These are phyloP conservation scores for Hygrocybe coccinea DNA, from an alignment of 768 basidiomycete genomes.

Conservation along the genomic window DNA sequence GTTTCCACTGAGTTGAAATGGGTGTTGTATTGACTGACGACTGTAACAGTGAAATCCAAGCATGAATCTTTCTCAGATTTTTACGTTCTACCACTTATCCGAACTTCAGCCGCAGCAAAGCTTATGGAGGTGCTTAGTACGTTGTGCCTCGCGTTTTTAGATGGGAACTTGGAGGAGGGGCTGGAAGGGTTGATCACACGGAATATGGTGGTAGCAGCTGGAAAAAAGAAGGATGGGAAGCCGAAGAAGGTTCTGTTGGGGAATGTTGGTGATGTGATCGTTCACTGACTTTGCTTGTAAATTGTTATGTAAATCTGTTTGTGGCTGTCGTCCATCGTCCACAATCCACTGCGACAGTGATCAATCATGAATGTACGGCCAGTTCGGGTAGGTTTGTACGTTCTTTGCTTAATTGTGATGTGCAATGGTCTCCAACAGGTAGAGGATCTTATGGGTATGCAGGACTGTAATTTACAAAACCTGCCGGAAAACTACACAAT, in stretches of 20 bases:
- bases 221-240: slow-evolving; percentile 41
- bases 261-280: slow-evolving; percentile 41
- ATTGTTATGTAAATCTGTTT: slow-evolving; percentile 3
- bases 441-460: slow-evolving; percentile 90
- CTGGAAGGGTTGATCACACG: slow-evolving; percentile 28
- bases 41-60: slow-evolving; percentile 37
- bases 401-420: not conserved
- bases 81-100: slow-evolving; percentile 38
- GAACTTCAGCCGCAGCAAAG: slow-evolving; percentile 27
- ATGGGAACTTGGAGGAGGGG: slow-evolving; percentile 34
- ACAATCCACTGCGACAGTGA: not conserved
- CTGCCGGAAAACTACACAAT: slow-evolving; percentile 92
- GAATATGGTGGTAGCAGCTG: slow-evolving; percentile 37
- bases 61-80: slow-evolving; percentile 50
- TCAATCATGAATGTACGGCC: slow-evolving; percentile 42
- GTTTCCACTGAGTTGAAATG: not conserved
- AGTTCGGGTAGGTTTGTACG: slow-evolving; percentile 30
- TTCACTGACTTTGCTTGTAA: slow-evolving; percentile 24
- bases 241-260: slow-evolving; percentile 42
- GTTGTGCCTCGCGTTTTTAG: slow-evolving; percentile 42
- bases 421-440: slow-evolving; percentile 45
- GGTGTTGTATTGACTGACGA: slow-evolving; percentile 1
- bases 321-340: not conserved
- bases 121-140: slow-evolving; percentile 34
- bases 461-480: slow-evolving; percentile 92